Evolutionary conservation across 352 stramenopile genomes (phyloP).

Genomic region (Phytophthora crassamura): DNA sequence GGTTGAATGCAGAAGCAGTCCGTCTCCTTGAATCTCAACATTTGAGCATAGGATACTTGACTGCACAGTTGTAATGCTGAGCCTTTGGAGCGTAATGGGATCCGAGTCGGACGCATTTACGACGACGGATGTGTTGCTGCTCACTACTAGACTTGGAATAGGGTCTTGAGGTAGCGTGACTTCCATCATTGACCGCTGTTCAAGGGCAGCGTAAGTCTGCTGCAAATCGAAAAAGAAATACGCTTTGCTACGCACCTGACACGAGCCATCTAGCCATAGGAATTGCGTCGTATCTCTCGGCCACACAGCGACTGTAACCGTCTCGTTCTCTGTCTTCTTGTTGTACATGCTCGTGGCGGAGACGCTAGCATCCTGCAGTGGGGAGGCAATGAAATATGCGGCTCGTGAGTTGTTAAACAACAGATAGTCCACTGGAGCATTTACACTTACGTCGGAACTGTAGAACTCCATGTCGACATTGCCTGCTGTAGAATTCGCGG

Average conservation of each 20-base stretch:
- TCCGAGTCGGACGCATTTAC: constrained; percentile 41
- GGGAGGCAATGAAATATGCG: neutral
- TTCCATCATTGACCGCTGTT: constrained; percentile 52
- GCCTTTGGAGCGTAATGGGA: constrained; percentile 34
- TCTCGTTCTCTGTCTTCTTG: constrained; percentile 32
- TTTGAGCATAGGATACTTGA: constrained; percentile 57
- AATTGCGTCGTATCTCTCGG: constrained; percentile 55
- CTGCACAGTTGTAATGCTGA: constrained; percentile 51
- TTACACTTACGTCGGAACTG: constrained; percentile 45
- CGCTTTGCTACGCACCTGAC: constrained; percentile 46
- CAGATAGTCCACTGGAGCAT: neutral
- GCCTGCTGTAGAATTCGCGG: constrained; percentile 27
- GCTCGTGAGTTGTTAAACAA: neutral
- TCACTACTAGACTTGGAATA: constrained; percentile 38
- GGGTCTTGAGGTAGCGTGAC: constrained; percentile 43
- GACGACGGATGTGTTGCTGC: constrained; percentile 61
- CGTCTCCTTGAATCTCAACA: constrained; percentile 41
- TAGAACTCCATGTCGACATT: constrained; percentile 50
- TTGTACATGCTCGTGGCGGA: constrained; percentile 35
- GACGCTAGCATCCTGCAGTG: constrained; percentile 28
- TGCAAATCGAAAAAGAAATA: neutral
- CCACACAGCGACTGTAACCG: constrained; percentile 33
- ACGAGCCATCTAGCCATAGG: constrained; percentile 74
- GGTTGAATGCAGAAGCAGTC: constrained; percentile 46
- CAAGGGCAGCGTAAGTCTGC: neutral